Evolutionary conservation across 2,329 filamentous ascomycete species (phyloP).

Genomic region (Dothideomycetidae sp.): DNA sequence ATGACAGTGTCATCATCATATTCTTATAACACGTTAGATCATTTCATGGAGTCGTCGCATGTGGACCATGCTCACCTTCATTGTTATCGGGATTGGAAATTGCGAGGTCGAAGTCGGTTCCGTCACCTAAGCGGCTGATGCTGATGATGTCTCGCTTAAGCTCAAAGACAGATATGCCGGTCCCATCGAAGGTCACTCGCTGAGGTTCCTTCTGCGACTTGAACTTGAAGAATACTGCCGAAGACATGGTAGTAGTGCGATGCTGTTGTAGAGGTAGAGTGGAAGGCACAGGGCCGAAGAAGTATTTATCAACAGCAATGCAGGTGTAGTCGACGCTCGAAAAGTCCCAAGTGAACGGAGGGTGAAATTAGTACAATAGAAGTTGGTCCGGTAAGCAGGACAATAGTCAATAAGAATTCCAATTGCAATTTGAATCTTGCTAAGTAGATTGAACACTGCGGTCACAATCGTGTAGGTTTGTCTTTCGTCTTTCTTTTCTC

Average conservation of each 20-base stretch:
- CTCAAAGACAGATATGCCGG: slow-evolving; percentile 95
- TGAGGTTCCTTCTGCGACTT: slow-evolving; percentile 95
- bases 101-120: slow-evolving; percentile 87
- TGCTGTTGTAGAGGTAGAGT: too few relatives aligned
- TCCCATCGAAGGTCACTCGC: slow-evolving; percentile 91
- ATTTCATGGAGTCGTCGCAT: background rate
- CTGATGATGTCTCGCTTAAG: slow-evolving; percentile 97
- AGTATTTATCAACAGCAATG: too few relatives aligned
- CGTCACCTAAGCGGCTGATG: slow-evolving; percentile 85
- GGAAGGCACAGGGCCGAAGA: too few relatives aligned
- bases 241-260: slow-evolving; percentile 52
- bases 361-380: slow-evolving; percentile 1
- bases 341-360: too few relatives aligned
- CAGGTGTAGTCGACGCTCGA: too few relatives aligned
- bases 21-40: slow-evolving; percentile 41
- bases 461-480: background rate
- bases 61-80: slow-evolving; percentile 51
- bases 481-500: slow-evolving; percentile 2
- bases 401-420: slow-evolving; percentile 8
- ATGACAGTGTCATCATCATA: slow-evolving; percentile 98
- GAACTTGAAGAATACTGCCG: slow-evolving; percentile 99
- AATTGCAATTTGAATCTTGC: slow-evolving; percentile 8
- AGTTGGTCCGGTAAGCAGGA: slow-evolving; percentile 3
- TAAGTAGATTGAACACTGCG: slow-evolving; percentile 6
- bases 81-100: slow-evolving; percentile 86